These are phyloP conservation scores for Podospora comata DNA, from an alignment of 495 filamentous ascomycete species.

Conservation along the genomic window DNA sequence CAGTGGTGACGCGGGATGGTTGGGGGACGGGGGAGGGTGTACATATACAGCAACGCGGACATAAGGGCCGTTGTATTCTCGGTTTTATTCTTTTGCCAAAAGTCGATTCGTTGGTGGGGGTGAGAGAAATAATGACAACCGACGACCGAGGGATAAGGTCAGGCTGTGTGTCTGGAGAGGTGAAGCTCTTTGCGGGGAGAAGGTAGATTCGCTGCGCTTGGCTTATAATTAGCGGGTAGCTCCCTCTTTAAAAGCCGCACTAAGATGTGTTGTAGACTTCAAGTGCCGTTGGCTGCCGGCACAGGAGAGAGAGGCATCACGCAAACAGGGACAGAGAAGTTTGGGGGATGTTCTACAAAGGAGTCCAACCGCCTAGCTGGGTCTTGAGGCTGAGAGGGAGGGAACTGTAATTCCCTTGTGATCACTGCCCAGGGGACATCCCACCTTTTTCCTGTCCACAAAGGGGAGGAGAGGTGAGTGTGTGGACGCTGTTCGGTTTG, in stretches of 20 bases:
- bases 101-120: not conserved
- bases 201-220: not conserved
- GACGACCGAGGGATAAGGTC: slow-evolving; percentile 11
- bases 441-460: not conserved
- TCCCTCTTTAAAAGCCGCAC: not conserved
- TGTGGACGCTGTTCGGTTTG: not conserved
- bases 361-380: not conserved
- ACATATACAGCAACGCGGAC: not conserved
- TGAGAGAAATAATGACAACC: not conserved
- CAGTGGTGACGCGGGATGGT: not conserved
- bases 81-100: not conserved
- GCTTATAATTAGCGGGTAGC: not conserved
- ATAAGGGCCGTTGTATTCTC: not conserved
- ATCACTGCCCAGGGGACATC: slow-evolving; percentile 1
- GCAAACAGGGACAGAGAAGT: not conserved
- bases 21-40: not conserved
- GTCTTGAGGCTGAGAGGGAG: not conserved
- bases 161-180: slow-evolving; percentile 1
- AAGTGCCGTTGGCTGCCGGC: not conserved
- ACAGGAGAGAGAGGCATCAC: not conserved
- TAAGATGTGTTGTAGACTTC: not conserved
- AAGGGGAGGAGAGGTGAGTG: not conserved
- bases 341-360: not conserved
- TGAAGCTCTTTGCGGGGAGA: not conserved
- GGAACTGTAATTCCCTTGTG: not conserved